Evolutionary conservation across 78 protist genomes (phyloP).

Genomic region (Polysphondylium violaceum): DNA sequence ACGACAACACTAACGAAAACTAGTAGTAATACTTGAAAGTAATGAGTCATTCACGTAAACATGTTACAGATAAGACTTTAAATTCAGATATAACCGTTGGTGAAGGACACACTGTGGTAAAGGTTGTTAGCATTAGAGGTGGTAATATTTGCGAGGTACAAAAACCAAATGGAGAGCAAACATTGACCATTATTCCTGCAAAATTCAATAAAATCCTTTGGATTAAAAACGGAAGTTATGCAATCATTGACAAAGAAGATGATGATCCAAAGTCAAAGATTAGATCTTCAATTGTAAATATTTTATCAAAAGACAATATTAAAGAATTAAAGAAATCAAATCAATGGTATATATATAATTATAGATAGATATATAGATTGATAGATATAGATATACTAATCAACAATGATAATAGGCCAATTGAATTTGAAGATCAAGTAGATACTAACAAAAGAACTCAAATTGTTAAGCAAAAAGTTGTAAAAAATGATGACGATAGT

Average conservation of each 20-base stretch:
- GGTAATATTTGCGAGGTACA: conserved; percentile 60
- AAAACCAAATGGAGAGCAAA: conserved; percentile 16
- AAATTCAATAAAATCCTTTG: conserved; percentile 56
- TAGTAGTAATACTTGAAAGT: too few species aligned
- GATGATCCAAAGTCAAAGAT: neutral
- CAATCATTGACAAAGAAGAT: conserved; percentile 63
- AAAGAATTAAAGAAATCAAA: conserved; percentile 42
- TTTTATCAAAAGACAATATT: conserved; percentile 39
- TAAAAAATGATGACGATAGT: conserved; percentile 2
- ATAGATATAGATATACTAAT: neutral
- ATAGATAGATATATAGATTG: neutral
- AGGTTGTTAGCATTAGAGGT: conserved; percentile 60
- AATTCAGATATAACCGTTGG: conserved; percentile 14
- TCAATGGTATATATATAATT: conserved; percentile 8
- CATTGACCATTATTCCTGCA: conserved; percentile 38
- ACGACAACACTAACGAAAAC: too few species aligned
- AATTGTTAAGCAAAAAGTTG: neutral
- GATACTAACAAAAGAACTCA: conserved; percentile 7
- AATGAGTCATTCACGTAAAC: conserved; percentile 79
- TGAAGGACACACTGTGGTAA: conserved; percentile 31
- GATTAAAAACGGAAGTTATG: conserved; percentile 71
- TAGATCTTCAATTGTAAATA: conserved; percentile 16
- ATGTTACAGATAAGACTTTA: conserved; percentile 50
- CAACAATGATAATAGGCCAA: conserved; percentile 40
- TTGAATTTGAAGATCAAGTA: conserved; percentile 36